Percentiles rank a stretch among this genome's conserved stretches.
phyloP scores from a whole-genome alignment of 768 basidiomycete genomes.

The Jaapia argillacea region DNA sequence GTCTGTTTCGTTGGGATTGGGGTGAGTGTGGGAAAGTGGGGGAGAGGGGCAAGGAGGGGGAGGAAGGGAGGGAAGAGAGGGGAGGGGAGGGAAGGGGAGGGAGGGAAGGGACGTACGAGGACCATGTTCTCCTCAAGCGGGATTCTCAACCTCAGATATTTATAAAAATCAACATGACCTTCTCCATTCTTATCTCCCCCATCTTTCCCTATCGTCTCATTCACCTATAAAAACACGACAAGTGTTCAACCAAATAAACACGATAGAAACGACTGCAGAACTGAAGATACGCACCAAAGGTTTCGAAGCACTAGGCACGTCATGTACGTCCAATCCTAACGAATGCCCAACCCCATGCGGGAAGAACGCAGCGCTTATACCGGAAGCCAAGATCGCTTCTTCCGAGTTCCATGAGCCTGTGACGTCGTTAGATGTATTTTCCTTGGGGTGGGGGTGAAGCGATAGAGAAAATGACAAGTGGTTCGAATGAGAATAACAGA shows the following conservation, averaged over 20 bases:
- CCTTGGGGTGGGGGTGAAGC: too few relatives aligned
- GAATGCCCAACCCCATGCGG: conserved; percentile 92
- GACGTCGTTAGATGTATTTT: conserved; percentile 34
- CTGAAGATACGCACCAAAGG: too few relatives aligned
- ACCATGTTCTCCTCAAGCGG: conserved; percentile 76
- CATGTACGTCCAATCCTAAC: conserved; percentile 91
- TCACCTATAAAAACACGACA: too few relatives aligned
- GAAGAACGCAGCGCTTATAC: conserved; percentile 81
- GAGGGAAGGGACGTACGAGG: conserved; percentile 45
- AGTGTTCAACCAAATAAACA: too few relatives aligned
- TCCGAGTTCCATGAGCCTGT: conserved; percentile 50
- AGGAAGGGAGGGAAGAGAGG: neutral
- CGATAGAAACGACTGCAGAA: too few relatives aligned
- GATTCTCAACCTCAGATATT: conserved; percentile 69
- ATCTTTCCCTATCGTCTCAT: conserved; percentile 34
- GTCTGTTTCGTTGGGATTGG: too few relatives aligned
- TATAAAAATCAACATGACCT: conserved; percentile 59
- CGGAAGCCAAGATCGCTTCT: conserved; percentile 64
- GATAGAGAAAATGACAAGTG: too few relatives aligned
- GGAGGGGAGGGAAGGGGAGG: too few relatives aligned
- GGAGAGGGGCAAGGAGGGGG: neutral
- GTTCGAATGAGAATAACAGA: too few relatives aligned
- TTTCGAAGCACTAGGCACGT: conserved; percentile 76
- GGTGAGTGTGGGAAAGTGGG: too few relatives aligned
- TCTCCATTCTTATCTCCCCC: conserved; percentile 18